Percentiles rank a stretch among this genome's conserved stretches.
phyloP scores from a whole-genome alignment of 495 filamentous ascomycete species.

The Tuber calosporum region DNA sequence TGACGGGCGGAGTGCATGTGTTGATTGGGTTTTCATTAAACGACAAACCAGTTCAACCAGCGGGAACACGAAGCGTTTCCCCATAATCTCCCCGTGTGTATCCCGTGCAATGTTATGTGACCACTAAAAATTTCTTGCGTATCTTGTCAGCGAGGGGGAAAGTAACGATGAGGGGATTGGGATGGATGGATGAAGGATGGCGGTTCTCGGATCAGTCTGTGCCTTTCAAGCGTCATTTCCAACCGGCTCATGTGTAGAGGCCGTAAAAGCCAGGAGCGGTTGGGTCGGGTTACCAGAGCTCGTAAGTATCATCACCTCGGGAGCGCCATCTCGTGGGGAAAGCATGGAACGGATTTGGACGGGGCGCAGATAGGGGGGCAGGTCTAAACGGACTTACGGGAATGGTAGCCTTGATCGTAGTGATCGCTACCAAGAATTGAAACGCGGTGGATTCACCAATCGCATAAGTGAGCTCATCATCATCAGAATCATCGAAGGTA shows the following conservation, averaged over 20 bases:
- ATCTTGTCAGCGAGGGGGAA: not conserved
- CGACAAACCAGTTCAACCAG: not conserved
- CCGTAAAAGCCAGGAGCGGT: conserved; percentile 32
- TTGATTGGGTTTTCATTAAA: not conserved
- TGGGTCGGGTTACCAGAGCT: conserved; percentile 77
- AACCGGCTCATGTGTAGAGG: conserved; percentile 37
- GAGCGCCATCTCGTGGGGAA: conserved; percentile 27
- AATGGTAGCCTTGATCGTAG: not conserved
- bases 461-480: not conserved
- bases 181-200: not conserved
- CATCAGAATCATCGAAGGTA: conserved; percentile 1
- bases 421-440: conserved; percentile 5
- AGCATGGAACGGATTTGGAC: conserved; percentile 11
- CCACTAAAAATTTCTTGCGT: not conserved
- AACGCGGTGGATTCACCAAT: not conserved
- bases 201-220: conserved; percentile 36
- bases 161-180: not conserved
- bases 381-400: conserved; percentile 14
- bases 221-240: conserved; percentile 41
- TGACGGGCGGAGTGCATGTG: not conserved
- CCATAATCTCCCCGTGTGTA: not conserved
- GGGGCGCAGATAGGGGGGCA: not conserved
- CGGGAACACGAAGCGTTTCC: not conserved
- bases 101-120: not conserved
- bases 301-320: conserved; percentile 53